phyloP scores from a whole-genome alignment of 2,329 filamentous ascomycete genomes.

The Aspergillus tamarii region DNA sequence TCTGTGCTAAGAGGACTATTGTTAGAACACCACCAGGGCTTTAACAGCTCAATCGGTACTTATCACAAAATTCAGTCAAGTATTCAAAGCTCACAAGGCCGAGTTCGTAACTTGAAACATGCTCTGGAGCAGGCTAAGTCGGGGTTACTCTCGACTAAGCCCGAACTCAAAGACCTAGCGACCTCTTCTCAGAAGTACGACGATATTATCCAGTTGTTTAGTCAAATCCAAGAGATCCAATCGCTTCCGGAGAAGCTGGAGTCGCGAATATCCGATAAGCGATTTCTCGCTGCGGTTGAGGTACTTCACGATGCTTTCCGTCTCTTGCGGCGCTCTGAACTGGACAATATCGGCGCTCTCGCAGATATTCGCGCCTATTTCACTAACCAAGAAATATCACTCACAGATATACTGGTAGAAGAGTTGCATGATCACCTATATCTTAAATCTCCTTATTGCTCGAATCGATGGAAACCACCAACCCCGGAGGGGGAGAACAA shows the following conservation, averaged over 20 bases:
- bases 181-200: slow-evolving; percentile 88
- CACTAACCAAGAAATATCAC: slow-evolving; percentile 84
- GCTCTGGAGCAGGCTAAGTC: slow-evolving; percentile 80
- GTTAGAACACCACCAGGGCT: slow-evolving; percentile 91
- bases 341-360: slow-evolving; percentile 88
- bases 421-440: slow-evolving; percentile 97
- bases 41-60: slow-evolving; percentile 97
- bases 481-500: slow-evolving; percentile 38
- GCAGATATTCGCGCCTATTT: slow-evolving; percentile 85
- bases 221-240: slow-evolving; percentile 84
- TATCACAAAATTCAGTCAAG: slow-evolving; percentile 98
- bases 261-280: slow-evolving; percentile 92
- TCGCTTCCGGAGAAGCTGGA: slow-evolving; percentile 90
- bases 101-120: slow-evolving; percentile 79
- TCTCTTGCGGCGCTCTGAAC: slow-evolving; percentile 80
- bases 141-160: slow-evolving; percentile 81
- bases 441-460: slow-evolving; percentile 95
- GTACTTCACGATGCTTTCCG: slow-evolving; percentile 85
- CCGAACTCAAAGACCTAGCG: slow-evolving; percentile 87
- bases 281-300: slow-evolving; percentile 90
- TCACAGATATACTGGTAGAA: slow-evolving; percentile 95
- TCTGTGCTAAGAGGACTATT: slow-evolving; percentile 14
- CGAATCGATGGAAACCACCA: slow-evolving; percentile 89
- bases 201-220: slow-evolving; percentile 79
- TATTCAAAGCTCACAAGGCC: slow-evolving; percentile 83